Evolutionary conservation across 2,329 filamentous ascomycete species (phyloP).

Genomic region (Exophiala aquamarina): DNA sequence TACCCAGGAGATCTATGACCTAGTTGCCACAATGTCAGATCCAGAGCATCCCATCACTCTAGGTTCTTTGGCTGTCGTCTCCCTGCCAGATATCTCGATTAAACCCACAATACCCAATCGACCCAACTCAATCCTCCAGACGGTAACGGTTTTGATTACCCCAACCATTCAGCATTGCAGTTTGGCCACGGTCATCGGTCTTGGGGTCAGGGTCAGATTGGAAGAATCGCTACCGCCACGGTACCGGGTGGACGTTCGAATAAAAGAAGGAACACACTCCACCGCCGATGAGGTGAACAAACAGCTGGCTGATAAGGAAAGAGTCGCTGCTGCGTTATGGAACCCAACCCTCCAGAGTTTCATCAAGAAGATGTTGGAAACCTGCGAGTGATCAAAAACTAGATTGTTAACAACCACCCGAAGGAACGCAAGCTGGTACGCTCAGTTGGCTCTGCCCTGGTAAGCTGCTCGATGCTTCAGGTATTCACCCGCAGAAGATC

Average conservation of each 20-base stretch:
- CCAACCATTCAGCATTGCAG: conserved; percentile 97
- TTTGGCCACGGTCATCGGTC: conserved; percentile 90
- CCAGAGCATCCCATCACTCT: conserved; percentile 94
- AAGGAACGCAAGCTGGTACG: too few species aligned
- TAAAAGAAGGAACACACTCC: conserved; percentile 94
- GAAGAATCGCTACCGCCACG: conserved; percentile 89
- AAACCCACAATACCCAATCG: conserved; percentile 62
- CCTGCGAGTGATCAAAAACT: conserved; percentile 61
- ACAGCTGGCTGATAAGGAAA: conserved; percentile 93
- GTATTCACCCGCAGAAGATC: too few species aligned
- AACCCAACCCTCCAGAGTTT: conserved; percentile 88
- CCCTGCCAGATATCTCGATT: conserved; percentile 89
- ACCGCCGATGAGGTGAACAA: conserved; percentile 96
- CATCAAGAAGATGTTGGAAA: conserved; percentile 89
- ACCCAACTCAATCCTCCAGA: conserved; percentile 62
- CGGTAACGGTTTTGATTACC: conserved; percentile 84
- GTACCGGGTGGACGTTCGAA: conserved; percentile 87
- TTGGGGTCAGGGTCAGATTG: conserved; percentile 86
- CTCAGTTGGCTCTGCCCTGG: too few species aligned
- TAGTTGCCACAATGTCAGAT: conserved; percentile 92
- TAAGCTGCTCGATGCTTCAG: too few species aligned
- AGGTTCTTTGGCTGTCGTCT: conserved; percentile 90
- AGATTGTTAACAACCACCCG: not conserved
- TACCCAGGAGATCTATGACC: conserved; percentile 94
- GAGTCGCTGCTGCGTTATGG: conserved; percentile 90